A percentile compares a stretch with the other conserved stretches of the same genome.
These are phyloP conservation scores for Sphagnum tenellum DNA, from an alignment of 225 moss, liverwort and hornwort species.

Conservation along the genomic window DNA sequence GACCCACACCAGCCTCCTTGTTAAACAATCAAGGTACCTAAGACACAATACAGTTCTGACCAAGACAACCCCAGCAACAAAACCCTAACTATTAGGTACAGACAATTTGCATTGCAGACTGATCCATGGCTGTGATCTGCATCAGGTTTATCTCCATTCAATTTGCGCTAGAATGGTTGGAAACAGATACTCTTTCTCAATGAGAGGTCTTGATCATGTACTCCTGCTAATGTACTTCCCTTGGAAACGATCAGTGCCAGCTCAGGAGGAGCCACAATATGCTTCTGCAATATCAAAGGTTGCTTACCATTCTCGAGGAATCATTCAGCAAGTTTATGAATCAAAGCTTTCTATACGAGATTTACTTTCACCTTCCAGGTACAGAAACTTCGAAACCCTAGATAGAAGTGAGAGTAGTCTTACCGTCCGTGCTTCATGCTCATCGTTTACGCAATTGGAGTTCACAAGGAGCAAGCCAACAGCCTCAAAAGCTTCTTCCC, in stretches of 20 bases:
- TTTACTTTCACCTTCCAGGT: background rate
- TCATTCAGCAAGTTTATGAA: background rate
- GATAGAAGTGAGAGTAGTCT: slow-evolving; percentile 10
- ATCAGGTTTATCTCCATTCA: too few relatives aligned
- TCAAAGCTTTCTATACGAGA: background rate
- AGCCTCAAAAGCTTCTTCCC: slow-evolving; percentile 87
- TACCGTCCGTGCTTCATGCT: slow-evolving; percentile 66
- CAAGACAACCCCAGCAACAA: too few relatives aligned
- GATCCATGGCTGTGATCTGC: too few relatives aligned
- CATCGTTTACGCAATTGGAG: slow-evolving; percentile 71
- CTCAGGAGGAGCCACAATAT: background rate
- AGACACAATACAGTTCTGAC: too few relatives aligned
- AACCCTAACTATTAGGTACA: too few relatives aligned
- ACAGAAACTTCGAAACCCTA: background rate
- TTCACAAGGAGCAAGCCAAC: slow-evolving; percentile 75
- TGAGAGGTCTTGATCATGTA: too few relatives aligned
- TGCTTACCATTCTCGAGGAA: background rate
- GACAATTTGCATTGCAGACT: too few relatives aligned
- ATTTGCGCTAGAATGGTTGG: too few relatives aligned
- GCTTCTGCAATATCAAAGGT: background rate
- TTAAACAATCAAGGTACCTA: background rate
- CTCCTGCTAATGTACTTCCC: too few relatives aligned
- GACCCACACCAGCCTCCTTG: slow-evolving; percentile 5
- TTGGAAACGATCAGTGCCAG: background rate
- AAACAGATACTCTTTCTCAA: too few relatives aligned